Evolutionary conservation across 495 filamentous ascomycete genomes (phyloP).

Genomic region (Penicillium canariense): DNA sequence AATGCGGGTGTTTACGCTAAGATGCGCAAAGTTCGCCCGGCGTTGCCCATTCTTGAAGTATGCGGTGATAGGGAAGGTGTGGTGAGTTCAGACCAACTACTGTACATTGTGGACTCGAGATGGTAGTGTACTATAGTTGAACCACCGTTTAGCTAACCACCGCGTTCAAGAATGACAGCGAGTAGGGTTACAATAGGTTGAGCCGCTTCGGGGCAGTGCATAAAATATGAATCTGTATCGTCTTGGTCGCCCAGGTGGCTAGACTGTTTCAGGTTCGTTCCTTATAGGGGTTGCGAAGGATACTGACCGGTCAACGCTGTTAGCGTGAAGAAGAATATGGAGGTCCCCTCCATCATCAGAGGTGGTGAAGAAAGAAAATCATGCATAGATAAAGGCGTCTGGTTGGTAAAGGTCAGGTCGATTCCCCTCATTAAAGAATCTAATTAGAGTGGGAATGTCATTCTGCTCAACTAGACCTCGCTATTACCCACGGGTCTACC

Average conservation of each 20-base stretch:
- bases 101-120: constrained; percentile 17
- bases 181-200: constrained; percentile 11
- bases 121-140: constrained; percentile 14
- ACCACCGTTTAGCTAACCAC: constrained; percentile 11
- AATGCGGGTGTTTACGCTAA: not conserved
- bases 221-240: constrained; percentile 14
- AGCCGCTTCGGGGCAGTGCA: constrained; percentile 17
- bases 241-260: constrained; percentile 15
- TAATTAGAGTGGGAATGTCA: not conserved
- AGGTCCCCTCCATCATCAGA: constrained; percentile 2
- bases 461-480: not conserved
- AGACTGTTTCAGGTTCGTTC: not conserved
- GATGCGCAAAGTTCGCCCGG: constrained; percentile 5
- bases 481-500: too few species aligned
- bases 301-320: constrained; percentile 8
- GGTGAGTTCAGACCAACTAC: constrained; percentile 3
- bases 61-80: constrained; percentile 15
- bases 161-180: constrained; percentile 5
- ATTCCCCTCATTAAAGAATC: not conserved
- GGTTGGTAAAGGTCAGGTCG: not conserved
- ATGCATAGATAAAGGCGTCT: constrained; percentile 3
- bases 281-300: not conserved
- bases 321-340: constrained; percentile 13
- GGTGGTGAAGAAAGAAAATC: constrained; percentile 6
- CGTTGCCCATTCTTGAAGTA: constrained; percentile 18